Evolutionary conservation across 1,284 basidiomycete species (phyloP), one percentile per base, ranked within the genome.

Genomic region (Sutorius eximius): DNA sequence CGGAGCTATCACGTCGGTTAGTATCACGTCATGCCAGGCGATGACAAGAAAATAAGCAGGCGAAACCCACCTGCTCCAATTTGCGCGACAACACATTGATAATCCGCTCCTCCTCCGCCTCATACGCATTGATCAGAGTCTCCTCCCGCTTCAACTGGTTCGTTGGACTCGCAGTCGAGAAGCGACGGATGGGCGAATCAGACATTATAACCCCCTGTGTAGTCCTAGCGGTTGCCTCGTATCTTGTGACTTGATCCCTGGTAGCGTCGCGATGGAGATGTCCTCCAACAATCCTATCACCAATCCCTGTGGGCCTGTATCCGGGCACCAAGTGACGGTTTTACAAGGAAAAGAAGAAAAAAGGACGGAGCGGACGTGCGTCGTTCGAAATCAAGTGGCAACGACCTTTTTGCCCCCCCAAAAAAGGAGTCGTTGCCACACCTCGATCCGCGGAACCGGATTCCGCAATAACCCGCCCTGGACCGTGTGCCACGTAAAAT

Each of bases 81-180:
- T 89, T 91, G 59, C 87, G 77, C 38, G 86, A 91, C 55, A 91
- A 74, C 11, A 87, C 77, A 61, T 91, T 91, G 57, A 90, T 88
- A 55, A 93, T 89, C 42, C 89, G 82, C 67, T 93, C 90, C 70
- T 93, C 90, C 71, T 93, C 90, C 6, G 89, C 91, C 63, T 93
- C 89, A 67, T 90, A 91, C 15, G 86, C 86, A 70, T 91, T 90
- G 64, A 92, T 91, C 65, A 92, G 77, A 51, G 82, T 85, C 66
- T 91, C 89, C 61, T 86, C 82, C 29, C 75, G 71, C 60, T 80
- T 78, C 36, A 75, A 61, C 44, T 80, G 79, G 53, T 74, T 79
- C 59, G 74, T 77, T 22, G 82, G 75, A 65, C 77, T 82, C n/a
- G 78, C 72, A 5, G 74, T 75, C 10, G 83, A 83, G 49, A 83